Evolutionary conservation across 805 yeast genomes (phyloP), one percentile per base, ranked within the genome.

Genomic region (Zygosaccharomyces rouxii): DNA sequence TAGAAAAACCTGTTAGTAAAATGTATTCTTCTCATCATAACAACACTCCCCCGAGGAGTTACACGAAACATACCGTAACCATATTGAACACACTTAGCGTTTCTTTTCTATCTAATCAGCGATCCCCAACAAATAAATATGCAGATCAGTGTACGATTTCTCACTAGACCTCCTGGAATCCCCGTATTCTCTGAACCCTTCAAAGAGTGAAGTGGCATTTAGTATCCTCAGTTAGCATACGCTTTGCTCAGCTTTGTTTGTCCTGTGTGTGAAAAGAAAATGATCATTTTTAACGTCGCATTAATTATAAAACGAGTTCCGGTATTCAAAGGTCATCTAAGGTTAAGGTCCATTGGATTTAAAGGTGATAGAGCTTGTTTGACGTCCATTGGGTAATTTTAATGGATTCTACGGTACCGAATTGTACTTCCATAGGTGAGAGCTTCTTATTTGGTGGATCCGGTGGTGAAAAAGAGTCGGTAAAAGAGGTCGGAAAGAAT

Each of bases 1-100:
- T 29, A 23, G n/a, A n/a, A 21, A 16, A 16, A 43, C n/a, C 42
- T n/a, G 52, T 49, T 47, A 42, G 50, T 45, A 50, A 33, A 33
- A n/a, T 41, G 22, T 14, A 7, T 4, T 26, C 21, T 13, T 19
- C 9, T 23, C 25, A 21, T 41, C 14, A n/a, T 29, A 13, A 25
- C 9, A 14, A 14, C 44, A 30, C 26, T 33, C 16, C 13, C 14
- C 28, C 13, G 16, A 18, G 37, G 35, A 23, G 30, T 13, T 19
- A 18, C 23, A 13, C 26, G 18, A 29, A 41, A 41, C 44, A 41
- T 41, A 41, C 44, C 23, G 44, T 41, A 41, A 41, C 44, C 44
- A 41, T 41, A 13, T 30, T 29, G 14, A 33, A 14, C 16, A 14
- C 37, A 14, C 21, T 33, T 18, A 14, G 10, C 7, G 19, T 16